phyloP scores from a whole-genome alignment of 139 green algal species.

The Edaphochlamys debaryana region DNA sequence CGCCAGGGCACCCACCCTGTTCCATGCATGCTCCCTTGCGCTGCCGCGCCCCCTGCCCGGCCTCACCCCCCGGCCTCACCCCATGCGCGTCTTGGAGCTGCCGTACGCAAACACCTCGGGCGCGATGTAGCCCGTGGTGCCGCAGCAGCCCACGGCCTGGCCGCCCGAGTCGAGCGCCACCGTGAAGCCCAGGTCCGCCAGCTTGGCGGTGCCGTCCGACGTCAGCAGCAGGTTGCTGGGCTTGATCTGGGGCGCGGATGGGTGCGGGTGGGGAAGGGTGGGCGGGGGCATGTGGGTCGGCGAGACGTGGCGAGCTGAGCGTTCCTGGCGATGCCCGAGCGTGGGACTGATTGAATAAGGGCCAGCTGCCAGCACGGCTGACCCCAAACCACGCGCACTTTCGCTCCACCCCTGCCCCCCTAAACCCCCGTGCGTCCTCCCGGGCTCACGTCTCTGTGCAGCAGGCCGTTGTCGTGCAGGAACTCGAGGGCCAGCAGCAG shows the following conservation, averaged over 20 bases:
- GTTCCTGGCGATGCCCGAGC: no score
- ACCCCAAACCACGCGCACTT: no score
- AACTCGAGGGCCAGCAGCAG: constrained; percentile 45
- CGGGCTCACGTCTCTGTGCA: constrained; percentile 35
- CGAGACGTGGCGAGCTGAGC: not conserved
- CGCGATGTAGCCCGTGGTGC: constrained; percentile 40
- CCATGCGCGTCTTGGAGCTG: constrained; percentile 11
- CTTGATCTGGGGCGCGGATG: constrained; percentile 29
- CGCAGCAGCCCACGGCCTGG: constrained; percentile 32
- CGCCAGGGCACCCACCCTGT: no score
- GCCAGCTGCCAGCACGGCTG: no score
- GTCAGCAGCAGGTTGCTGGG: constrained; percentile 46
- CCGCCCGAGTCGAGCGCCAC: constrained; percentile 33
- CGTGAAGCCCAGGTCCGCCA: constrained; percentile 49
- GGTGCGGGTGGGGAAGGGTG: not conserved
- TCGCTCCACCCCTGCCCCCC: not conserved
- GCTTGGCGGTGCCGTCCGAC: constrained; percentile 43
- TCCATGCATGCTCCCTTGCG: no score
- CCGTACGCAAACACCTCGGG: constrained; percentile 39
- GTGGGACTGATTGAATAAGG: no score
- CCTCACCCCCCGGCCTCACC: no score
- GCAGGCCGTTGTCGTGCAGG: constrained; percentile 36
- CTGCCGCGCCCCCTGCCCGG: no score
- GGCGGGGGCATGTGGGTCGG: not conserved
- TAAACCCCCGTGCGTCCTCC: no score